These are phyloP conservation scores for Sarocladium strictum DNA, from an alignment of 2,329 filamentous ascomycete species.

Conservation along the genomic window DNA sequence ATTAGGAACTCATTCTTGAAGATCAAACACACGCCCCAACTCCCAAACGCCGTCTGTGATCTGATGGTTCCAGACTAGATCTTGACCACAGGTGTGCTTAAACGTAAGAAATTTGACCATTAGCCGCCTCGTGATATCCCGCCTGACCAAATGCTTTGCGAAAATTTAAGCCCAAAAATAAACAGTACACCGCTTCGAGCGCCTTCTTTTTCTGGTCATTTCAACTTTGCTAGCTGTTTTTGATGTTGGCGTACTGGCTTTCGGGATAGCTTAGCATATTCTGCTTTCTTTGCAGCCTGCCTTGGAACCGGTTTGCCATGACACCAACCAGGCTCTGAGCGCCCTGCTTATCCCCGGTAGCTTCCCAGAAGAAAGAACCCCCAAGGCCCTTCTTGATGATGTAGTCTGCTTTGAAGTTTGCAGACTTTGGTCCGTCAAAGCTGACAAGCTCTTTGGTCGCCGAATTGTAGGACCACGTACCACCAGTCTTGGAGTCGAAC, in stretches of 20 bases:
- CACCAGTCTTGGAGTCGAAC: conserved; percentile 53
- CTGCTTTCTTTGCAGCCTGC: conserved; percentile 36
- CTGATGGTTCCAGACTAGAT: too few species aligned
- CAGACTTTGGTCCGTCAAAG: conserved; percentile 59
- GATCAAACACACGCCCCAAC: too few species aligned
- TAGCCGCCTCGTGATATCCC: too few species aligned
- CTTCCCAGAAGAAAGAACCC: conserved; percentile 83
- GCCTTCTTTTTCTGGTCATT: conserved; percentile 12
- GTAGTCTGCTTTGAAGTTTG: conserved; percentile 53
- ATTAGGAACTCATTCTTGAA: too few species aligned
- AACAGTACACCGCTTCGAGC: too few species aligned
- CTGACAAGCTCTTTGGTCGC: conserved; percentile 56
- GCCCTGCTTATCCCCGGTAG: conserved; percentile 55
- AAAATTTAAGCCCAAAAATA: too few species aligned
- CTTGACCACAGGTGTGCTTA: too few species aligned
- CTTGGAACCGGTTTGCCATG: conserved; percentile 38
- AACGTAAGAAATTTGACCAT: too few species aligned
- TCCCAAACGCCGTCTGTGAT: too few species aligned
- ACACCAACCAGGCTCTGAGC: conserved; percentile 52
- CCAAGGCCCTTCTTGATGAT: conserved; percentile 54
- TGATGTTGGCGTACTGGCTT: conserved; percentile 55
- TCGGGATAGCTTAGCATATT: conserved; percentile 52
- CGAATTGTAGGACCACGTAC: conserved; percentile 67
- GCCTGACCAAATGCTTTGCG: too few species aligned
- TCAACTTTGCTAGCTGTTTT: conserved; percentile 21